phyloP scores from a whole-genome alignment of 1,139 yeast genomes.

The Pichia sp. region DNA sequence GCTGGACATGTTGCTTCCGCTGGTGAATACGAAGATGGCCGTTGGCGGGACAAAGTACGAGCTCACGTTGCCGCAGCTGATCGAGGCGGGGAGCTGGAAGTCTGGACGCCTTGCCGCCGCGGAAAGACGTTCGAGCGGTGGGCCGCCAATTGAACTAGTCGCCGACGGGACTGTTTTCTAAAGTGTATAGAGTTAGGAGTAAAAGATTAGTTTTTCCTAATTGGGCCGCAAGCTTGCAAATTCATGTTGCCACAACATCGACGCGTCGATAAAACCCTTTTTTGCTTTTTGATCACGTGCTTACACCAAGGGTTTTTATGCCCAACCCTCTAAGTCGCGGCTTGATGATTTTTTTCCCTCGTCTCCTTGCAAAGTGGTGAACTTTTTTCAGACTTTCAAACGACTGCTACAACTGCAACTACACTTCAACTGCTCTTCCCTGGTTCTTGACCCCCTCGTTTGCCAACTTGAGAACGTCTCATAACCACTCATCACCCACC shows the following conservation, averaged over 20 bases:
- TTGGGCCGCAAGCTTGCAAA: too few species aligned
- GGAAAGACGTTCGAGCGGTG: conserved; percentile 42
- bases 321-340: too few species aligned
- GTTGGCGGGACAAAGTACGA: conserved; percentile 31
- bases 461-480: conserved; percentile 31
- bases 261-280: too few species aligned
- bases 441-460: conserved; percentile 15
- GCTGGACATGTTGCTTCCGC: conserved; percentile 45
- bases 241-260: too few species aligned
- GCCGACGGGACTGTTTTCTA: conserved; percentile 57
- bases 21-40: conserved; percentile 41
- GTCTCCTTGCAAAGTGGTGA: background rate
- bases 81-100: conserved; percentile 64
- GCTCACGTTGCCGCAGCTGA: conserved; percentile 47
- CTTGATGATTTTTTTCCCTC: too few species aligned
- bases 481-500: conserved; percentile 18
- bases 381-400: background rate
- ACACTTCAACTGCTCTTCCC: background rate
- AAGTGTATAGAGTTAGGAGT: background rate
- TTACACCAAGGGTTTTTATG: background rate
- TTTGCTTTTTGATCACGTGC: too few species aligned
- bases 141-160: conserved; percentile 54
- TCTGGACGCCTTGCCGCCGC: conserved; percentile 56
- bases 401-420: background rate
- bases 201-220: background rate